These are phyloP conservation scores for Sporothrix schenckii DNA, from an alignment of 2,329 filamentous ascomycete genomes.

Conservation along the genomic window DNA sequence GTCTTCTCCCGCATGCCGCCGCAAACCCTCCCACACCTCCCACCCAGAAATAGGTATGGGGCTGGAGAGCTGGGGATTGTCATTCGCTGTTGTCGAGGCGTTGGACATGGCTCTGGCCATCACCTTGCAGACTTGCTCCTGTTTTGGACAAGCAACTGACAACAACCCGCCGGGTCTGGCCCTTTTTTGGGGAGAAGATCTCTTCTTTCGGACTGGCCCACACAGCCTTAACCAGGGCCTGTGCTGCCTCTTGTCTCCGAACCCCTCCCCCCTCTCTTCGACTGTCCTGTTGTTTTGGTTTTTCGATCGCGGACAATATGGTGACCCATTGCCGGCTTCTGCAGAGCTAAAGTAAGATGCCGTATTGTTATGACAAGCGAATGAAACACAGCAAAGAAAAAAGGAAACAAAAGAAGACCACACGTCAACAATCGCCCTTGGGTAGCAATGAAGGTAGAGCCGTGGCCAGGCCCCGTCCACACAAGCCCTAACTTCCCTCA, in stretches of 20 bases:
- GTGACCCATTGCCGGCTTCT: background rate
- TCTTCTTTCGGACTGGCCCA: conserved; percentile 18
- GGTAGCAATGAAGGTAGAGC: conserved; percentile 7
- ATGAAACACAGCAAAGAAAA: background rate
- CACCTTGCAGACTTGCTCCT: background rate
- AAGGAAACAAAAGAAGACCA: background rate
- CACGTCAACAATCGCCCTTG: background rate
- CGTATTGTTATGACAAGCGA: background rate
- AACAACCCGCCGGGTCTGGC: conserved; percentile 10
- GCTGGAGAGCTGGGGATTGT: background rate
- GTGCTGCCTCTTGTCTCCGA: conserved; percentile 8
- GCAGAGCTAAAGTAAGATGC: background rate
- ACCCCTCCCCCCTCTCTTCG: background rate
- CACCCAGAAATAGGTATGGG: conserved; percentile 14
- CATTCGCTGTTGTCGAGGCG: conserved; percentile 5
- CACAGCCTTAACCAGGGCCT: background rate
- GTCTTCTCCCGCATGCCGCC: conserved; percentile 12
- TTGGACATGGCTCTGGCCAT: background rate
- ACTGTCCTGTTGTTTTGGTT: background rate
- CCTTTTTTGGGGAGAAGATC: conserved; percentile 22
- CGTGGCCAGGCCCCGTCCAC: background rate
- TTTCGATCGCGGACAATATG: background rate
- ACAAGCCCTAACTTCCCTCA: background rate
- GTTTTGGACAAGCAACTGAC: background rate
- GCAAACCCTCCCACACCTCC: conserved; percentile 2